Conservation (phyloP, 2,329 filamentous ascomycete genomes). For the Chaetothyriales sp. region DNA sequence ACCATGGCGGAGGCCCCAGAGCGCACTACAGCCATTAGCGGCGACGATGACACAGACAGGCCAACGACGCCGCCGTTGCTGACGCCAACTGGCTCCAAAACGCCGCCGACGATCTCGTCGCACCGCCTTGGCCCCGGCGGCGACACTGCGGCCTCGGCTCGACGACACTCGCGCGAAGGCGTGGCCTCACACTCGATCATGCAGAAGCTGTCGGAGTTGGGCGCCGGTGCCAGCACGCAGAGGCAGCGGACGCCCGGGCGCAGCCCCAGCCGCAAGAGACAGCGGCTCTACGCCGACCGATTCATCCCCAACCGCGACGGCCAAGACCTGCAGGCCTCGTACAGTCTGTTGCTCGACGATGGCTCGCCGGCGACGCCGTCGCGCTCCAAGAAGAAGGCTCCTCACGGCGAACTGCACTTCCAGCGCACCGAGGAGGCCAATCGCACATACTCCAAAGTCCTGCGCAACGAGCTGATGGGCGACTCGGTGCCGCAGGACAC, state of each 20-base stretch:
- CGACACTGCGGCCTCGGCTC: slow-evolving; percentile 14
- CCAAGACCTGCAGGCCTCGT: slow-evolving; percentile 85
- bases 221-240: slow-evolving; percentile 45
- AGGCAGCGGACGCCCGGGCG: slow-evolving; percentile 49
- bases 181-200: slow-evolving; percentile 9
- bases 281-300: slow-evolving; percentile 50
- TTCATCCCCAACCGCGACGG: slow-evolving; percentile 93
- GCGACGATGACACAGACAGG: slow-evolving; percentile 7
- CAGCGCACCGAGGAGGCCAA: slow-evolving; percentile 90
- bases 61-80: slow-evolving; percentile 33
- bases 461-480: slow-evolving; percentile 88
- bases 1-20: neutral
- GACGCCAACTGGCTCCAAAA: slow-evolving; percentile 47
- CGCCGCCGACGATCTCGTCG: slow-evolving; percentile 43
- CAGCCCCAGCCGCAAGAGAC: slow-evolving; percentile 56
- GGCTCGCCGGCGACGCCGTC: slow-evolving; percentile 86
- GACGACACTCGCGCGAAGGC: slow-evolving; percentile 13
- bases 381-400: slow-evolving; percentile 67
- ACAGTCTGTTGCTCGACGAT: slow-evolving; percentile 81
- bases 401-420: slow-evolving; percentile 83
- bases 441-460: slow-evolving; percentile 71
- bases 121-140: slow-evolving; percentile 25
- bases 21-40: too few relatives aligned
- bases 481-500: slow-evolving; percentile 73
- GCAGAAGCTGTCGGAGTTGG: slow-evolving; percentile 44